These are phyloP conservation scores for Fraxinus greggii DNA, from an alignment of 305 asterid genomes.

Conservation along the genomic window DNA sequence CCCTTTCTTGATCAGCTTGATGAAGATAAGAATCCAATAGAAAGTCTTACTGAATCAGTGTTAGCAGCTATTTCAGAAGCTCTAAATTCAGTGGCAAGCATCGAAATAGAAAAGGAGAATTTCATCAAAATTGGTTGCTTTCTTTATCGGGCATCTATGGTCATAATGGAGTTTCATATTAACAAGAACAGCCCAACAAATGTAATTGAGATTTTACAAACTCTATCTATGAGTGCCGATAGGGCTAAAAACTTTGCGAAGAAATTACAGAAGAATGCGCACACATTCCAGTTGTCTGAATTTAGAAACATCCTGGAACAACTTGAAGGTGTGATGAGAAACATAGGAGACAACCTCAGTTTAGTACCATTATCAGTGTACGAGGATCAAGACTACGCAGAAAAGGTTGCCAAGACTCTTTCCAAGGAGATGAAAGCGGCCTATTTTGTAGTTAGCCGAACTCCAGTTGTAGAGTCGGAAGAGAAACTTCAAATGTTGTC, in stretches of 20 bases:
- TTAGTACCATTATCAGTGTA: conserved; percentile 38
- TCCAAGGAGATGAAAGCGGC: conserved; percentile 55
- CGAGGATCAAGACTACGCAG: conserved; percentile 43
- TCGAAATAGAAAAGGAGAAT: conserved; percentile 46
- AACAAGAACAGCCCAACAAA: conserved; percentile 41
- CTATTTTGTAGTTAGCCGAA: conserved; percentile 27
- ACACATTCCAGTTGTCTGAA: conserved; percentile 28
- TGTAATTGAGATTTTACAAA: conserved; percentile 43
- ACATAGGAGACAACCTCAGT: conserved; percentile 57
- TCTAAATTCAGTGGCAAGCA: conserved; percentile 33
- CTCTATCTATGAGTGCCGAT: conserved; percentile 41
- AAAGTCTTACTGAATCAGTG: conserved; percentile 41
- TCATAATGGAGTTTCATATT: conserved; percentile 53
- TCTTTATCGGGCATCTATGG: conserved; percentile 55
- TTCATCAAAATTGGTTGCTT: conserved; percentile 62
- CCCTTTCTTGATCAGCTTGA: conserved; percentile 31
- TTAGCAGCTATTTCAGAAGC: conserved; percentile 49
- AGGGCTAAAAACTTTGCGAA: conserved; percentile 38
- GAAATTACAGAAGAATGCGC: conserved; percentile 33
- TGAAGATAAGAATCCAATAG: conserved; percentile 35
- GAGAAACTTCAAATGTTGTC: conserved; percentile 13
- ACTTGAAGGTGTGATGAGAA: conserved; percentile 45
- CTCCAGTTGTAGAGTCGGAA: conserved; percentile 22
- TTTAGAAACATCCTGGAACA: conserved; percentile 34
- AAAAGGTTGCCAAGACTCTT: conserved; percentile 54